Percentiles rank a stretch among this genome's conserved stretches.
Conservation (phyloP, 2,329 filamentous ascomycete genomes). For the Talaromyces sp. region DNA sequence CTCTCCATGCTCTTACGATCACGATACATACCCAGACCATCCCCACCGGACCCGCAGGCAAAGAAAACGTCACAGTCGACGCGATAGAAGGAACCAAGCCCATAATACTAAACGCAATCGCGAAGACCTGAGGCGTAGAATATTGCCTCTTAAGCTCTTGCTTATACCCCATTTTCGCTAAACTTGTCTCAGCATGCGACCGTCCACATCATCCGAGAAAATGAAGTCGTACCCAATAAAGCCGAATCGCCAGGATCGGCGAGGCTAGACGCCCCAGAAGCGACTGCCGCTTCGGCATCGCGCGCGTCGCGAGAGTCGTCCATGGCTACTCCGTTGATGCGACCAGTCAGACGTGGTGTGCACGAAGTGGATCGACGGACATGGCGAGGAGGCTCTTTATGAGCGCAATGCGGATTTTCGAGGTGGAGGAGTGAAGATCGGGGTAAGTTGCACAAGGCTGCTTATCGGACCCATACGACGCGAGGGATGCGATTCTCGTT, state of each 20-base stretch:
- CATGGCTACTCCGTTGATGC: background rate
- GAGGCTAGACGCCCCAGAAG: constrained; percentile 6
- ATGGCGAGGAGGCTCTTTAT: constrained; percentile 3
- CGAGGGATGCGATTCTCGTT: background rate
- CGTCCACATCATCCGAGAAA: background rate
- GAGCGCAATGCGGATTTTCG: background rate
- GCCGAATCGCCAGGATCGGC: constrained; percentile 27
- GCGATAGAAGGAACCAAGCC: constrained; percentile 64
- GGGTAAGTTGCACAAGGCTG: constrained; percentile 1
- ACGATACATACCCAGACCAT: constrained; percentile 61
- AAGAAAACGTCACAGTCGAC: constrained; percentile 60
- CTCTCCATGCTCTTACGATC: background rate
- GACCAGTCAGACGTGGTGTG: background rate
- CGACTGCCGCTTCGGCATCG: background rate
- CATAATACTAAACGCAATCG: constrained; percentile 64
- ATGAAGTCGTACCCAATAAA: constrained; percentile 23
- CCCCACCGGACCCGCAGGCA: constrained; percentile 62
- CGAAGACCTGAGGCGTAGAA: constrained; percentile 64
- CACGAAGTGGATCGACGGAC: background rate
- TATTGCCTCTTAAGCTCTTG: constrained; percentile 66
- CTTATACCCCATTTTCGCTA: constrained; percentile 53
- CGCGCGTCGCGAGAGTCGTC: background rate
- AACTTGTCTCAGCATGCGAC: constrained; percentile 6
- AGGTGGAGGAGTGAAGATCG: background rate
- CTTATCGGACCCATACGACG: background rate